These are phyloP conservation scores for Kwoniella dejecticola DNA, from an alignment of 768 basidiomycete species.

Conservation along the genomic window DNA sequence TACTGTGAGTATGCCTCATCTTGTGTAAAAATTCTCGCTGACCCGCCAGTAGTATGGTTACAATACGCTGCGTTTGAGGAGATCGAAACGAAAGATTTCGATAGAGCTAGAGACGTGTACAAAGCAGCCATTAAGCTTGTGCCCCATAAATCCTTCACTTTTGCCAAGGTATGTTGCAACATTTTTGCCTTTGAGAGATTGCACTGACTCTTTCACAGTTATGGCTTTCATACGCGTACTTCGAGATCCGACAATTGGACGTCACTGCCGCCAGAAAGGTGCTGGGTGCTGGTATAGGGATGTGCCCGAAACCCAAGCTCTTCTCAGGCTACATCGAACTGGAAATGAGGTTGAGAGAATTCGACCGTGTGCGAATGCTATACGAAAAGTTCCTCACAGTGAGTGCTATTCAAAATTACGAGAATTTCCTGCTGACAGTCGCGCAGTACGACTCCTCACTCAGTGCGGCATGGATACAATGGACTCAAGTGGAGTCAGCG, in stretches of 20 bases:
- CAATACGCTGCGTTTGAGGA: slow-evolving; percentile 97
- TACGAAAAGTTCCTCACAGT: slow-evolving; percentile 96
- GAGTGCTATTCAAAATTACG: slow-evolving; percentile 42
- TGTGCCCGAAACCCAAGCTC: slow-evolving; percentile 83
- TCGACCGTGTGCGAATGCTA: slow-evolving; percentile 84
- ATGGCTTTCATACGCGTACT: slow-evolving; percentile 89
- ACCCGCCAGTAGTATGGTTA: slow-evolving; percentile 65
- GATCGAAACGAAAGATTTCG: slow-evolving; percentile 88
- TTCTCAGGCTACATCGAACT: slow-evolving; percentile 69
- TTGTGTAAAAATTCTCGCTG: not conserved
- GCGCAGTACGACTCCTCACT: slow-evolving; percentile 82
- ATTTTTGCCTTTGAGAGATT: not conserved
- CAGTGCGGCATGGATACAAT: slow-evolving; percentile 93
- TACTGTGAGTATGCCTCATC: slow-evolving; percentile 23
- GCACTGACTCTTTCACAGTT: slow-evolving; percentile 56
- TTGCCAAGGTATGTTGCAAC: slow-evolving; percentile 67
- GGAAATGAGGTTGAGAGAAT: slow-evolving; percentile 70
- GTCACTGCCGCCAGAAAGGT: slow-evolving; percentile 82
- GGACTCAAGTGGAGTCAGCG: slow-evolving; percentile 83
- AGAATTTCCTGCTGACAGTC: not conserved
- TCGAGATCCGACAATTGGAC: slow-evolving; percentile 83
- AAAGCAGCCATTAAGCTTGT: slow-evolving; percentile 84
- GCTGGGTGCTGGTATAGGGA: slow-evolving; percentile 84
- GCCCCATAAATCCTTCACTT: slow-evolving; percentile 95
- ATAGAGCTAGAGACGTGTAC: slow-evolving; percentile 85